phyloP scores from a whole-genome alignment of 2,329 filamentous ascomycete genomes.

The Penicillium sp. region DNA sequence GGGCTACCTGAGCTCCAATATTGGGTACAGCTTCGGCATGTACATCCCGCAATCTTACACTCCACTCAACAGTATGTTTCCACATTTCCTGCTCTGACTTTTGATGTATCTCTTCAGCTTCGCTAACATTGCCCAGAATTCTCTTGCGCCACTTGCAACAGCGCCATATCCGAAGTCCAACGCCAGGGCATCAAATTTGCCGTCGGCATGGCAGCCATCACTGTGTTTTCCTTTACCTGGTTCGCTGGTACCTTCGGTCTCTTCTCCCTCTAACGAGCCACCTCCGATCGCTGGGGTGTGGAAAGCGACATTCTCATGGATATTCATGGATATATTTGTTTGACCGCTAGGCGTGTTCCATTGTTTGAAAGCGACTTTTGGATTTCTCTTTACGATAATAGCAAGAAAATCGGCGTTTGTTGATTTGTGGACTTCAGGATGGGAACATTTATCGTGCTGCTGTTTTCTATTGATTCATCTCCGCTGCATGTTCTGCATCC shows the following conservation, averaged over 20 bases:
- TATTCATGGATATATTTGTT: constrained; percentile 15
- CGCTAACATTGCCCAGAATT: constrained; percentile 43
- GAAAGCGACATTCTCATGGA: constrained; percentile 17
- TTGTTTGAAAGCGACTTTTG: constrained; percentile 22
- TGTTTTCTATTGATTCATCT: too few species aligned
- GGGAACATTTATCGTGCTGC: too few species aligned
- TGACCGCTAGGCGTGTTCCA: constrained; percentile 9
- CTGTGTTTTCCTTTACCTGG: constrained; percentile 57
- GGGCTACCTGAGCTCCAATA: constrained; percentile 55
- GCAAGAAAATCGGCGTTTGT: constrained; percentile 30
- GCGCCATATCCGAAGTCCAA: constrained; percentile 53
- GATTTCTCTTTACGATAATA: constrained; percentile 31
- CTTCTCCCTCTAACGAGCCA: constrained; percentile 25
- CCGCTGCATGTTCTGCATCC: too few species aligned
- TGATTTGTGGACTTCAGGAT: too few species aligned
- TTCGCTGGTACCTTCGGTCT: constrained; percentile 46
- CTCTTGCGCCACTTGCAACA: constrained; percentile 57
- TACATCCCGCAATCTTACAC: constrained; percentile 56
- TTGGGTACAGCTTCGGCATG: constrained; percentile 60
- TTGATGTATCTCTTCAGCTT: too few species aligned
- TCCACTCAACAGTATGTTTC: constrained; percentile 48
- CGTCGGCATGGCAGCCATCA: constrained; percentile 55
- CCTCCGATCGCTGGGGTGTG: neutral
- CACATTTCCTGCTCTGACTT: neutral
- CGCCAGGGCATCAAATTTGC: constrained; percentile 56